A percentile compares a stretch with the other conserved stretches of the same genome.
phyloP scores from a whole-genome alignment of 805 yeast species.

The Hanseniaspora occidentalis region DNA sequence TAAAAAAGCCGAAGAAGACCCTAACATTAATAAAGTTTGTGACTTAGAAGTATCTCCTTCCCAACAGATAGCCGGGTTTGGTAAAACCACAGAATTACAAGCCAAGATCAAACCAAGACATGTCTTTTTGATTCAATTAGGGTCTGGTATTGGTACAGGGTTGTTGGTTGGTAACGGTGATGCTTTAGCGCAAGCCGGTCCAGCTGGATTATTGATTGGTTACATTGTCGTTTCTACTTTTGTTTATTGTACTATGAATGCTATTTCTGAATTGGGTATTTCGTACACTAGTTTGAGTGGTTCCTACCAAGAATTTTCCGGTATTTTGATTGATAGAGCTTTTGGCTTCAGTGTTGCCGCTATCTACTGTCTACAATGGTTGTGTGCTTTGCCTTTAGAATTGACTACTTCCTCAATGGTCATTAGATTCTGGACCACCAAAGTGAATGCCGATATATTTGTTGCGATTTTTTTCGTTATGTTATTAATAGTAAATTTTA shows the following conservation, averaged over 20 bases:
- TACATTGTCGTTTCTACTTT: constrained; percentile 48
- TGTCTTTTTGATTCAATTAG: constrained; percentile 3
- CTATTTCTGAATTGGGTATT: constrained; percentile 61
- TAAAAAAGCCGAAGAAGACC: constrained; percentile 24
- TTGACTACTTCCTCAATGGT: constrained; percentile 51
- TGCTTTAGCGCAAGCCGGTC: constrained; percentile 49
- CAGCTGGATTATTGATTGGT: constrained; percentile 48
- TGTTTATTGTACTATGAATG: constrained; percentile 45
- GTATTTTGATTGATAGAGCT: constrained; percentile 53
- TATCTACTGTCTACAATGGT: constrained; percentile 57
- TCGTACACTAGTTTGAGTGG: constrained; percentile 50
- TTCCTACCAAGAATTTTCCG: constrained; percentile 46
- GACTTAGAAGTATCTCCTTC: too few relatives aligned
- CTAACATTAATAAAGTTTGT: too few relatives aligned
- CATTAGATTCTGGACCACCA: constrained; percentile 38
- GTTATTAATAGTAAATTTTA: constrained; percentile 31
- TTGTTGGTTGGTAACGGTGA: constrained; percentile 57
- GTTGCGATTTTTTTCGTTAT: constrained; percentile 44
- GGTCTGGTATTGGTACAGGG: constrained; percentile 73
- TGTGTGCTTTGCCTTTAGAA: constrained; percentile 54
- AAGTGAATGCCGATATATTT: constrained; percentile 42
- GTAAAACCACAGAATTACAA: not conserved
- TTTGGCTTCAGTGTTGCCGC: constrained; percentile 63
- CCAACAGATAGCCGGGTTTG: not conserved
- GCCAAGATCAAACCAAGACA: constrained; percentile 6